These are phyloP conservation scores for Ilex asprella DNA, from an alignment of 257 asterid genomes.

Conservation along the genomic window DNA sequence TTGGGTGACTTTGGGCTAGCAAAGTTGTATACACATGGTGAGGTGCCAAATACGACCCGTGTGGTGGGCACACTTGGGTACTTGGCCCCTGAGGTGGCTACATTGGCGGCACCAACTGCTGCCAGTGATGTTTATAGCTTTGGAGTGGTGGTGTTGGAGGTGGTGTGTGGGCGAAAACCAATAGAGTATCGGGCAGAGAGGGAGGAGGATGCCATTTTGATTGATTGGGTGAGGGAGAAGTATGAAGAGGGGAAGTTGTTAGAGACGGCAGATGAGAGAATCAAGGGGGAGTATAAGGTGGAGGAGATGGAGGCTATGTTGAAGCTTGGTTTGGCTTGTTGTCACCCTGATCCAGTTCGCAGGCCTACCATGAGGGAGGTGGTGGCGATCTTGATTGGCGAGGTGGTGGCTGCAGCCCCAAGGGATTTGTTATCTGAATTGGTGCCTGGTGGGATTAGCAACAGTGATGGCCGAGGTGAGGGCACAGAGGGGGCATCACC, in stretches of 20 bases:
- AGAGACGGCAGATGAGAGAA: conserved; percentile 63
- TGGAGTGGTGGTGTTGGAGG: conserved; percentile 74
- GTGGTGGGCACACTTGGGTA: conserved; percentile 84
- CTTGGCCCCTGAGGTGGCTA: conserved; percentile 80
- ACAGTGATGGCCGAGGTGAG: conserved; percentile 23
- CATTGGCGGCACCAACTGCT: conserved; percentile 56
- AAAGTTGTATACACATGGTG: conserved; percentile 64
- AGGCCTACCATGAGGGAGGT: conserved; percentile 76
- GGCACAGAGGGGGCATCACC: conserved; percentile 11
- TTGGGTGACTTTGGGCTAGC: conserved; percentile 82
- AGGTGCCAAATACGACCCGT: conserved; percentile 70
- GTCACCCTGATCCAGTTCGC: conserved; percentile 76
- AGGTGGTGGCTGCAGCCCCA: conserved; percentile 35
- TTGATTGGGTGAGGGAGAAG: conserved; percentile 68
- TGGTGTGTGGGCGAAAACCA: conserved; percentile 73
- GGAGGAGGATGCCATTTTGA: conserved; percentile 70
- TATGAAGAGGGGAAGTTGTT: conserved; percentile 44
- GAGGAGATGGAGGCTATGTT: conserved; percentile 67
- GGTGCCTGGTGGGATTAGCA: conserved; percentile 11
- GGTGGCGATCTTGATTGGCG: conserved; percentile 53
- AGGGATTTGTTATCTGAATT: conserved; percentile 41
- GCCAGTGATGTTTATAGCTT: conserved; percentile 79
- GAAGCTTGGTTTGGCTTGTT: conserved; percentile 72
- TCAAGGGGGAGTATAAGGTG: conserved; percentile 42
- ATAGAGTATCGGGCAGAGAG: conserved; percentile 29